phyloP scores from a whole-genome alignment of 768 basidiomycete species.

The Fibroporia radiculosa region DNA sequence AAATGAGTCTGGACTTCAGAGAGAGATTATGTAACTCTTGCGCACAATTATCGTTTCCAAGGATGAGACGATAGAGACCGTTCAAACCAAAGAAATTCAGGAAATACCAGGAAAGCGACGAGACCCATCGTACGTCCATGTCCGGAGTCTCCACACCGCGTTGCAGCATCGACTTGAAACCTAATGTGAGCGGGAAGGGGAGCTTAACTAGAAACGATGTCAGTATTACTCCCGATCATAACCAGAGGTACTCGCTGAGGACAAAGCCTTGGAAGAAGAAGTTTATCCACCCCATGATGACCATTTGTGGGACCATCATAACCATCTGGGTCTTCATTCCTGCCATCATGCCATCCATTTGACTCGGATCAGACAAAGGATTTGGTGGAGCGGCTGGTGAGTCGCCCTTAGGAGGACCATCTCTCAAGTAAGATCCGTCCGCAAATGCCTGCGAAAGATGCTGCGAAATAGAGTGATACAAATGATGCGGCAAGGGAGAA shows the following conservation, averaged over 20 bases:
- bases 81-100: conserved; percentile 98
- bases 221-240: neutral
- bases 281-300: conserved; percentile 99
- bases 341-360: conserved; percentile 98
- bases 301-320: conserved; percentile 98
- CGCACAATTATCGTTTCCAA: conserved; percentile 85
- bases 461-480: conserved; percentile 70
- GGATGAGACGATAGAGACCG: conserved; percentile 87
- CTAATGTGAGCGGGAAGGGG: conserved; percentile 92
- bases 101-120: conserved; percentile 98
- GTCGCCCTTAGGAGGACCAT: conserved; percentile 63
- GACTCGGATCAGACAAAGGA: conserved; percentile 80
- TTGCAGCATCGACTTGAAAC: conserved; percentile 97
- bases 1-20: neutral
- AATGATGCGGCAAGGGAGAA: conserved; percentile 70
- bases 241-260: conserved; percentile 60
- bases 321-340: conserved; percentile 99
- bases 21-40: conserved; percentile 3
- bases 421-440: conserved; percentile 79
- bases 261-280: conserved; percentile 99
- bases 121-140: conserved; percentile 99
- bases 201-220: conserved; percentile 62
- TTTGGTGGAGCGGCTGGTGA: conserved; percentile 54
- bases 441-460: conserved; percentile 65
- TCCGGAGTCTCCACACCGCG: conserved; percentile 91